phyloP scores from a whole-genome alignment of 441 rosid genomes.

The Metrosideros polymorpha region DNA sequence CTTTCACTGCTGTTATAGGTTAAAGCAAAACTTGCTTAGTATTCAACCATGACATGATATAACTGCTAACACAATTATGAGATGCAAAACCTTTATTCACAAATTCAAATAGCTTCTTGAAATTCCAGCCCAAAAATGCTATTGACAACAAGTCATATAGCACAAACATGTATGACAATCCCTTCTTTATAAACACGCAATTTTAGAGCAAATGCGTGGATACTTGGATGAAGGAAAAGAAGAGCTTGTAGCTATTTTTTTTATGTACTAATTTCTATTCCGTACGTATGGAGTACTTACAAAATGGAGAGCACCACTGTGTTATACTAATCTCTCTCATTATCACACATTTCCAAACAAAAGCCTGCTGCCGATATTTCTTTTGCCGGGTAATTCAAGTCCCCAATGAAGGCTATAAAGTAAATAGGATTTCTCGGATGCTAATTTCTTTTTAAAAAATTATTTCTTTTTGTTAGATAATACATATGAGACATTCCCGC shows the following conservation, averaged over 20 bases:
- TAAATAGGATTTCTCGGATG: not conserved
- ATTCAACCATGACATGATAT: not conserved
- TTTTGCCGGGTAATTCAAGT: not conserved
- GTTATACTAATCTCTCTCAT: not conserved
- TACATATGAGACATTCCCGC: not conserved
- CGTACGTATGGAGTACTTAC: not conserved
- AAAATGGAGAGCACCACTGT: not conserved
- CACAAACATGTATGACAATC: not conserved
- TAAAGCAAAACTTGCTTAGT: not conserved
- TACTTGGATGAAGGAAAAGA: not conserved
- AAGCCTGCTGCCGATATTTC: not conserved
- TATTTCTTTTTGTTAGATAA: not conserved
- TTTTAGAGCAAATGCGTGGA: not conserved
- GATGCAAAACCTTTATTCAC: not conserved
- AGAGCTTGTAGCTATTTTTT: not conserved
- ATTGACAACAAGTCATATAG: not conserved
- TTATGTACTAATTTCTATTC: not conserved
- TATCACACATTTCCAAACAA: not conserved
- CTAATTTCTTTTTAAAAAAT: not conserved
- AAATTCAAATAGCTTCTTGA: not conserved
- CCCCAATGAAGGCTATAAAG: not conserved
- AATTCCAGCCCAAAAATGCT: not conserved
- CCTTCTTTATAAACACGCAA: not conserved
- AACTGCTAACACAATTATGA: not conserved
- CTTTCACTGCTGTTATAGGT: constrained; percentile 18